Conservation (phyloP, 202 grass and related monocot genomes). For the Schoenoplectus tabernaemontani region DNA sequence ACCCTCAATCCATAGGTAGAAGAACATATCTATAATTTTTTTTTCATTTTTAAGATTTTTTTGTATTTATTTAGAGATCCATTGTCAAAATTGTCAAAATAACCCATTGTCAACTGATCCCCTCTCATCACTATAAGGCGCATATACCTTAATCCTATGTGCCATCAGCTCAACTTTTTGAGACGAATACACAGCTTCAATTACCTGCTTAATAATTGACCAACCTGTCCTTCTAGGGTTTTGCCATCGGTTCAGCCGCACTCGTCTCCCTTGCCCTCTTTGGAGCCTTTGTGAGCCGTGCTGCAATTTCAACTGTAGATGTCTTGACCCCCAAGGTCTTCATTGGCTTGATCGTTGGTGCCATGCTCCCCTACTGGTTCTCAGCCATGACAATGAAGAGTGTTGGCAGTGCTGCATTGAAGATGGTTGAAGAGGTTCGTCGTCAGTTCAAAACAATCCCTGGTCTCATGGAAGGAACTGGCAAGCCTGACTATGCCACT, state of each 20-base stretch:
- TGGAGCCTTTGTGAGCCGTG: conserved; percentile 85
- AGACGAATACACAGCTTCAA: no score
- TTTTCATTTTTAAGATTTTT: no score
- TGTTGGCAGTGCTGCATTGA: conserved; percentile 71
- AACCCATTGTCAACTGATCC: no score
- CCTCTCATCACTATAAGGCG: no score
- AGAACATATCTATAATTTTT: no score
- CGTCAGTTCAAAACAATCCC: conserved; percentile 81
- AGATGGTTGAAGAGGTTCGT: conserved; percentile 89
- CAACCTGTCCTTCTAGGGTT: conserved; percentile 46
- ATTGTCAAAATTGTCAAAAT: no score
- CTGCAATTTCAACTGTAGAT: conserved; percentile 61
- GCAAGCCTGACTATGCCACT: conserved; percentile 55
- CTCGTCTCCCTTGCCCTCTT: conserved; percentile 90
- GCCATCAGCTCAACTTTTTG: no score
- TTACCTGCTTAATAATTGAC: no score
- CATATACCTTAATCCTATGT: no score
- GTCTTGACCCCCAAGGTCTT: conserved; percentile 80
- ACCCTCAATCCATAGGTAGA: no score
- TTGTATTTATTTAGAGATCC: no score
- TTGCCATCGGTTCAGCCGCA: conserved; percentile 81
- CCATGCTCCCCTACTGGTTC: conserved; percentile 93
- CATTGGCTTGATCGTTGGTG: conserved; percentile 80
- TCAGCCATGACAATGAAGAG: conserved; percentile 96
- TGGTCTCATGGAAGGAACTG: conserved; percentile 70